phyloP scores from a whole-genome alignment of 805 yeast species.

The Debaryomyces castellii region DNA sequence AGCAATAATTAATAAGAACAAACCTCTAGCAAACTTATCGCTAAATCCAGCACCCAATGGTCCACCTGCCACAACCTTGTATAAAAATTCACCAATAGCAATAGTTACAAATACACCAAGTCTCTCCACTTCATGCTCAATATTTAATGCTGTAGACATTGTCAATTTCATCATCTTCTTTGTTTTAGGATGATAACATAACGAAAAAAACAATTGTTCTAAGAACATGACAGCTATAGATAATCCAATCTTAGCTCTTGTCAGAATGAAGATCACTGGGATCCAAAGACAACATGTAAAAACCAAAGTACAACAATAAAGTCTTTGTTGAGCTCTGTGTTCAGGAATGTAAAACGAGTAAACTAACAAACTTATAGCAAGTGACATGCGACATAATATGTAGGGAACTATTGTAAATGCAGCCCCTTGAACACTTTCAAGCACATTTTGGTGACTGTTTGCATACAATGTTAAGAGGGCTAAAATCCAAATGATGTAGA shows the following conservation, averaged over 20 bases:
- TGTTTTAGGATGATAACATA: constrained; percentile 47
- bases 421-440: constrained; percentile 35
- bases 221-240: constrained; percentile 38
- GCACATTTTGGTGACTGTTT: constrained; percentile 44
- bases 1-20: constrained; percentile 48
- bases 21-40: constrained; percentile 45
- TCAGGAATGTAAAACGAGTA: constrained; percentile 49
- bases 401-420: constrained; percentile 49
- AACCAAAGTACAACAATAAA: constrained; percentile 31
- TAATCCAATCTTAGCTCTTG: constrained; percentile 47
- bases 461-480: constrained; percentile 49
- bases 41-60: constrained; percentile 50
- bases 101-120: constrained; percentile 57
- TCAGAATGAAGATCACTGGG: constrained; percentile 47
- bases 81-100: constrained; percentile 65
- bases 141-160: constrained; percentile 59
- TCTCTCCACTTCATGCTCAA: constrained; percentile 68
- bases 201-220: constrained; percentile 40
- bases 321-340: constrained; percentile 50
- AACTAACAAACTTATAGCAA: constrained; percentile 28
- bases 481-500: constrained; percentile 54
- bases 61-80: constrained; percentile 49
- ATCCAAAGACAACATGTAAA: constrained; percentile 48
- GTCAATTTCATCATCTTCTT: constrained; percentile 42
- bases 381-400: constrained; percentile 45